A percentile compares a stretch with the other conserved stretches of the same genome.
Evolutionary conservation across 1,139 yeast species (phyloP).

Genomic region (Wickerhamiella infanticola): DNA sequence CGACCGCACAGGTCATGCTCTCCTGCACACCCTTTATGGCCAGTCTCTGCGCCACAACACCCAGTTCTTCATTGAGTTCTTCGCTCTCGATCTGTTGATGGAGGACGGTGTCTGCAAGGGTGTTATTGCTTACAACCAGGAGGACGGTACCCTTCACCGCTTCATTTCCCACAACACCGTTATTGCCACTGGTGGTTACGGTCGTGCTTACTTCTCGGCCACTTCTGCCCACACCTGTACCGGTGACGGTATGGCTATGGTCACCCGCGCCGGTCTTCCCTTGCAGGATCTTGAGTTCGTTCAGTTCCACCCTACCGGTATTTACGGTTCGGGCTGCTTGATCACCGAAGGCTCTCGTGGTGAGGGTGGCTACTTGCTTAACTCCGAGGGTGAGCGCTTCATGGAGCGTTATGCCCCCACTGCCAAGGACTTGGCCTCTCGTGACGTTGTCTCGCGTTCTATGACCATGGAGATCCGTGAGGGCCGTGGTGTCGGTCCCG

Average conservation of each 20-base stretch:
- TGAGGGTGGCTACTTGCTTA: constrained; percentile 95
- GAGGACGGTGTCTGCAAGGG: constrained; percentile 95
- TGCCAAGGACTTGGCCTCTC: constrained; percentile 94
- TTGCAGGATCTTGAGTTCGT: constrained; percentile 94
- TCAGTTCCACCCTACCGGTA: constrained; percentile 99
- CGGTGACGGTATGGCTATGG: constrained; percentile 99
- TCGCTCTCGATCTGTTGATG: constrained; percentile 88
- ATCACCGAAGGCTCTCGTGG: constrained; percentile 99
- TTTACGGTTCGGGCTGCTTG: constrained; percentile 96
- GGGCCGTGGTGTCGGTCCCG: constrained; percentile 98
- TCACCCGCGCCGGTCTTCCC: constrained; percentile 94
- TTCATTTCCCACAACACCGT: constrained; percentile 94
- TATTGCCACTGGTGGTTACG: constrained; percentile 97
- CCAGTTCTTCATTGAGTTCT: constrained; percentile 94
- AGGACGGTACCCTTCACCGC: constrained; percentile 96
- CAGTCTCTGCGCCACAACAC: constrained; percentile 95
- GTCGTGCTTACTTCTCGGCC: constrained; percentile 96
- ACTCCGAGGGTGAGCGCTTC: constrained; percentile 97
- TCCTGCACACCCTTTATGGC: constrained; percentile 90
- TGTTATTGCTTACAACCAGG: constrained; percentile 94
- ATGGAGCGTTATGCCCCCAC: constrained; percentile 99
- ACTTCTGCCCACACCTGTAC: constrained; percentile 99
- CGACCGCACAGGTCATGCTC: constrained; percentile 96
- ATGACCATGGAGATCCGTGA: constrained; percentile 97
- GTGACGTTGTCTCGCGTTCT: constrained; percentile 97